Evolutionary conservation across 2,329 filamentous ascomycete species (phyloP).

Genomic region (Pleomassaria siparia): DNA sequence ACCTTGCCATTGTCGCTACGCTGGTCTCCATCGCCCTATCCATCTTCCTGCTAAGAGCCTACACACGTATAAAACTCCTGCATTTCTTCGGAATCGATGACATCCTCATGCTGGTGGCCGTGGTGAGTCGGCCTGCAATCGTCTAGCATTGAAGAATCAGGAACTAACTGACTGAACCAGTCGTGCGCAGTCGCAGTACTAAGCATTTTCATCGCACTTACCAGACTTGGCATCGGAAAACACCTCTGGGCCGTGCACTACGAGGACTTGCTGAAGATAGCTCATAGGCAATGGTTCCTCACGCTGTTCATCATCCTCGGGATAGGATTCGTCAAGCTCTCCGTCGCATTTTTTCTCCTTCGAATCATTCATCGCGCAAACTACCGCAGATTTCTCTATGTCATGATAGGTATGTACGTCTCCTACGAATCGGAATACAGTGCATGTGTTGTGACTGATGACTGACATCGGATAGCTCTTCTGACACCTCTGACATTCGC

Average conservation of each 20-base stretch:
- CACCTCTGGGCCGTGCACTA: conserved; percentile 37
- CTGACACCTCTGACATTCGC: conserved; percentile 41
- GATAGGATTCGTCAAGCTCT: conserved; percentile 50
- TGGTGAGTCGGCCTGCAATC: conserved; percentile 30
- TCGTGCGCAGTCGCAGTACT: conserved; percentile 13
- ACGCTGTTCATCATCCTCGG: conserved; percentile 48
- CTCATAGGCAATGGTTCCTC: conserved; percentile 40
- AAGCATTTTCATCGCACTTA: conserved; percentile 9
- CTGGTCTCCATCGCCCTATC: conserved; percentile 46
- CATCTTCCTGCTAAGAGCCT: conserved; percentile 45
- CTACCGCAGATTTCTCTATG: conserved; percentile 45
- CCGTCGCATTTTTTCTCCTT: conserved; percentile 49
- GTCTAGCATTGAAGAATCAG: neutral
- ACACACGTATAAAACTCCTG: conserved; percentile 50
- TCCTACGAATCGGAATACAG: no score
- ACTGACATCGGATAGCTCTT: conserved; percentile 8
- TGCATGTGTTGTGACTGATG: no score
- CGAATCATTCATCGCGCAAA: conserved; percentile 39
- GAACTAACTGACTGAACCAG: conserved; percentile 35
- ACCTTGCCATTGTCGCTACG: conserved; percentile 46
- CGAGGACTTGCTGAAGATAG: conserved; percentile 33
- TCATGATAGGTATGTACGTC: conserved; percentile 41
- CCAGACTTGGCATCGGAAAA: conserved; percentile 44
- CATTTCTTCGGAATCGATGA: conserved; percentile 55
- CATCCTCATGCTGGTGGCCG: conserved; percentile 45